A percentile compares a stretch with the other conserved stretches of the same genome.
phyloP scores from a whole-genome alignment of 768 basidiomycete species.

The Mycena haematopus region DNA sequence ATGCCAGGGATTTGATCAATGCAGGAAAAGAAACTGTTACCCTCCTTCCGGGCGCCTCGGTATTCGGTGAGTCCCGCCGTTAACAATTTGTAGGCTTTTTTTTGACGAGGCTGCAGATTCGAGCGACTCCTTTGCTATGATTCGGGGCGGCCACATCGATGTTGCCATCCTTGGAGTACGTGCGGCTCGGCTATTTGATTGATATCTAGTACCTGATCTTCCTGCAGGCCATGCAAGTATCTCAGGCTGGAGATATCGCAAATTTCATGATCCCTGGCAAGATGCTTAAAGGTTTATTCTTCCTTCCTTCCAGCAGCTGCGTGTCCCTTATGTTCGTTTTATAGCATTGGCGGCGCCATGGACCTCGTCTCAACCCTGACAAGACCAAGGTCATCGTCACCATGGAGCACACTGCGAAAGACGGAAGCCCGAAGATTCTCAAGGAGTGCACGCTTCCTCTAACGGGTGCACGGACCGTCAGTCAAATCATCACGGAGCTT shows the following conservation, averaged over 20 bases:
- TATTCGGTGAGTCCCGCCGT: constrained; percentile 71
- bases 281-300: constrained; percentile 71
- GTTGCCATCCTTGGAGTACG: constrained; percentile 91
- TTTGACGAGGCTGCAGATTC: constrained; percentile 60
- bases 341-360: constrained; percentile 97
- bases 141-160: constrained; percentile 94
- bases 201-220: constrained; percentile 7
- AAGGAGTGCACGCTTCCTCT: constrained; percentile 82
- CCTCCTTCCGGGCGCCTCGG: constrained; percentile 86
- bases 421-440: constrained; percentile 89
- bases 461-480: constrained; percentile 88
- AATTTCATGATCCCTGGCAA: constrained; percentile 99
- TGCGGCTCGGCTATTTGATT: constrained; percentile 25
- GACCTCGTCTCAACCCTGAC: constrained; percentile 94
- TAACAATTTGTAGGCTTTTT: constrained; percentile 1
- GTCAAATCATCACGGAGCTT: constrained; percentile 92
- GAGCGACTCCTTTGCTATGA: constrained; percentile 95
- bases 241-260: constrained; percentile 90
- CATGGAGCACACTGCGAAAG: constrained; percentile 91
- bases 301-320: background rate
- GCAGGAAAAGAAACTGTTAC: constrained; percentile 96
- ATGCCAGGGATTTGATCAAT: constrained; percentile 83
- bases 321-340: constrained; percentile 15
- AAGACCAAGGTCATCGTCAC: constrained; percentile 90
- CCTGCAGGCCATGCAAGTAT: constrained; percentile 94